Base-by-base conservation (phyloP, 139 green algal species). In the Micractinium conductrix region DNA sequence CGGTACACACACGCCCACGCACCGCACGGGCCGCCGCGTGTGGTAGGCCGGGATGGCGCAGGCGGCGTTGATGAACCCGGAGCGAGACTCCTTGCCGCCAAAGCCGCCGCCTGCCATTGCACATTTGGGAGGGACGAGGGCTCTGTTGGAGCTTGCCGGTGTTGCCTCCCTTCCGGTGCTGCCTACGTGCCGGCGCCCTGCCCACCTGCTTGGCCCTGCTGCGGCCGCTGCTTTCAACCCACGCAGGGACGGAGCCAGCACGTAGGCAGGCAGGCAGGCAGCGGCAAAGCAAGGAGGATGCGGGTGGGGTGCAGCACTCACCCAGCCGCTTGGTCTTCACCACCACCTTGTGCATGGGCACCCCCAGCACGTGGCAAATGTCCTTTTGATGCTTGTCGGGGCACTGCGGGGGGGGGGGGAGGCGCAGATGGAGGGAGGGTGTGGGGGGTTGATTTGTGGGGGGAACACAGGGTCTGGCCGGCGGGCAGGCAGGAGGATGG, bases 71-170 rank as follows among this genome's bases (percentile, higher is more conserved):
- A 98, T 28, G 75, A 97, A 95, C 35, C 91, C 94, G 48, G 87
- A 85, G 69, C 97, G 92, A 0, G 95, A 97, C 92, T 99, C 97
- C 89, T 99, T 99, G 86, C 97, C 97, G n/a, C 97, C 97, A 82
- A 99, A 99, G 7, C 96, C 97, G 53, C 97, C 97, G 58, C 97
- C 80, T 85, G 62, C 42, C 1, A 6, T n/a, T n/a, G n/a, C n/a
- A n/a, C n/a, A n/a, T n/a, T n/a, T n/a, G n/a, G n/a, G n/a, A n/a
- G n/a, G n/a, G n/a, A n/a, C n/a, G n/a, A n/a, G n/a, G n/a, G n/a
- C n/a, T n/a, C n/a, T n/a, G n/a, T n/a, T n/a, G n/a, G n/a, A n/a
- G n/a, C n/a, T n/a, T n/a, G n/a, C n/a, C n/a, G n/a, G n/a, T n/a
- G n/a, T n/a, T n/a, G n/a, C n/a, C n/a, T n/a, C n/a, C n/a, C n/a